These are phyloP conservation scores for Fusarium avenaceum DNA, from an alignment of 2,329 filamentous ascomycete species.

Conservation along the genomic window DNA sequence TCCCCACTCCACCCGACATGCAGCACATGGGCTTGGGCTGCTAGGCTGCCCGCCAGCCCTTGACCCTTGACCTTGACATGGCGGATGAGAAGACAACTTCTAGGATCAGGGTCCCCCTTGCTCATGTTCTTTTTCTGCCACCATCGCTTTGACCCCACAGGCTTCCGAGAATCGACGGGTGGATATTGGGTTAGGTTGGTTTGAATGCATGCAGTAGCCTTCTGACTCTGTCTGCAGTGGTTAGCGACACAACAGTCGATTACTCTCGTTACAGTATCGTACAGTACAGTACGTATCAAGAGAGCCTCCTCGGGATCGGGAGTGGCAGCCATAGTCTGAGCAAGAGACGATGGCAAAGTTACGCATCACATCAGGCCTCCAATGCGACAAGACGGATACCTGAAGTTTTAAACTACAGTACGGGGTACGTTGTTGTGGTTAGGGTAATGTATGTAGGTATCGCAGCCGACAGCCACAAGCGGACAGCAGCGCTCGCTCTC, in stretches of 20 bases:
- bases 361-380: constrained; percentile 30
- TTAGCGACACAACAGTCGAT: constrained; percentile 25
- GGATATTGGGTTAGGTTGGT: constrained; percentile 19
- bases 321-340: constrained; percentile 20
- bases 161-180: constrained; percentile 42
- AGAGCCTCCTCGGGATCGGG: constrained; percentile 25
- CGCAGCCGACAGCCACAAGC: constrained; percentile 23
- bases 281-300: constrained; percentile 3
- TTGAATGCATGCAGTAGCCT: constrained; percentile 34
- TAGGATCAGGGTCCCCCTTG: constrained; percentile 39
- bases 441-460: constrained; percentile 2
- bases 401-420: neutral
- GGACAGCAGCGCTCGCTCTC: neutral
- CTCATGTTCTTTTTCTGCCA: constrained; percentile 24
- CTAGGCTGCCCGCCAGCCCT: constrained; percentile 25
- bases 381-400: neutral
- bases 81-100: constrained; percentile 33
- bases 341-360: constrained; percentile 20
- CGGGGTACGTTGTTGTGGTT: neutral
- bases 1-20: constrained; percentile 25
- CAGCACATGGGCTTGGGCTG: constrained; percentile 29
- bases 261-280: neutral
- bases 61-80: constrained; percentile 29
- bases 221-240: constrained; percentile 39
- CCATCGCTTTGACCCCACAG: constrained; percentile 41